phyloP scores from a whole-genome alignment of 2,329 filamentous ascomycete genomes.

The Colletotrichum tanaceti region DNA sequence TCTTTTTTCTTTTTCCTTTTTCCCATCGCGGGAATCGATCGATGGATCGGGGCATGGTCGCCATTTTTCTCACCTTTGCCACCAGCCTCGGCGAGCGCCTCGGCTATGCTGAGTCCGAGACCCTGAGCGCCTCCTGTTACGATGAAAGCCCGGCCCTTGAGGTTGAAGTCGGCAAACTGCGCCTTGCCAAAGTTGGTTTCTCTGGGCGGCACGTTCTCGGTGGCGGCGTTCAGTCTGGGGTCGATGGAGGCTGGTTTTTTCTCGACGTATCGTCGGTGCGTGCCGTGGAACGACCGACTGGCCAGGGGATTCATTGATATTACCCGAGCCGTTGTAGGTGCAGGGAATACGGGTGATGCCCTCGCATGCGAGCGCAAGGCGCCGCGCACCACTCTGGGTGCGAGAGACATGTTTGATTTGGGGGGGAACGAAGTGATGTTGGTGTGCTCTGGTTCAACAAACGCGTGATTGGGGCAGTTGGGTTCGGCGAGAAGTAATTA shows the following conservation, averaged over 20 bases:
- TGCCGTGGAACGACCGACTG: slow-evolving; percentile 17
- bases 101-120: slow-evolving; percentile 78
- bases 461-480: neutral
- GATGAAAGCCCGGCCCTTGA: slow-evolving; percentile 74
- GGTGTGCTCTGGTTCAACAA: neutral
- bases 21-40: neutral
- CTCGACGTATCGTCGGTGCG: neutral
- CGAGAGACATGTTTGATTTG: slow-evolving; percentile 1
- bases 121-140: slow-evolving; percentile 79
- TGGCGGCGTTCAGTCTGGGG: slow-evolving; percentile 44
- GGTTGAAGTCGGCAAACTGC: slow-evolving; percentile 74
- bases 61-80: slow-evolving; percentile 71
- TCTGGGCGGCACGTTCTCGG: slow-evolving; percentile 42
- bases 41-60: too few species aligned
- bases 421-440: neutral
- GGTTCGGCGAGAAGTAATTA: too few species aligned
- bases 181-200: slow-evolving; percentile 48
- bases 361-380: neutral
- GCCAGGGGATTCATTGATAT: neutral
- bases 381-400: slow-evolving; percentile 11
- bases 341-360: neutral
- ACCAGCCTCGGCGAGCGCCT: slow-evolving; percentile 80
- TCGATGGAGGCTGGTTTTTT: slow-evolving; percentile 44
- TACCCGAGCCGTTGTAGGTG: neutral
- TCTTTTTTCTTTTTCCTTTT: too few species aligned